Percentiles rank a stretch among this genome's conserved stretches.
Conservation (phyloP, 2,329 filamentous ascomycete species). For the Sphaerostilbella broomeana region DNA sequence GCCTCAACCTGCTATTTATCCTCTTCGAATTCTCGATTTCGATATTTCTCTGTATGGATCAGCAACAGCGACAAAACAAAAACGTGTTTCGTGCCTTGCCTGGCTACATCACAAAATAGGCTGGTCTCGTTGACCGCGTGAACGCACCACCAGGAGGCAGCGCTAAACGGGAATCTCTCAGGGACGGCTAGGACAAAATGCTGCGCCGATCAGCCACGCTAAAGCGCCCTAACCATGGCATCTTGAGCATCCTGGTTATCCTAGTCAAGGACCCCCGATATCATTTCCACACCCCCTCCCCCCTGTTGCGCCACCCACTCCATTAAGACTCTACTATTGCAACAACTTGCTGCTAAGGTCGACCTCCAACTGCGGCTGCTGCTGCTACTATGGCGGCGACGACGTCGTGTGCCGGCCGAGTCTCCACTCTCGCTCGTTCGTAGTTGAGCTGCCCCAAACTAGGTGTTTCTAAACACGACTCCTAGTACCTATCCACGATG, state of each 20-base stretch:
- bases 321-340: background rate
- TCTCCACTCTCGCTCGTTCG: constrained; percentile 4
- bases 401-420: background rate
- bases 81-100: background rate
- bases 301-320: background rate
- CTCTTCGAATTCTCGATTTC: no score
- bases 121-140: background rate
- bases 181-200: constrained; percentile 1
- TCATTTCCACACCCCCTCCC: constrained; percentile 1
- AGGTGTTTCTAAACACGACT: background rate
- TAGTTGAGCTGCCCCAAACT: constrained; percentile 1
- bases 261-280: background rate
- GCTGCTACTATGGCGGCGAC: no score
- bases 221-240: background rate
- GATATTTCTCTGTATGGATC: no score
- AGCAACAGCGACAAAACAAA: no score
- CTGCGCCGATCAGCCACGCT: constrained; percentile 1
- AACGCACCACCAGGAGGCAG: background rate
- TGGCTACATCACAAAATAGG: background rate
- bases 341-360: constrained; percentile 1
- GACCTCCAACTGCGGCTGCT: background rate
- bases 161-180: background rate
- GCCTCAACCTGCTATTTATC: no score
- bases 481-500: background rate
- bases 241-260: background rate